Conservation (phyloP, 345 rosid species). For the Brassica cretica region DNA sequence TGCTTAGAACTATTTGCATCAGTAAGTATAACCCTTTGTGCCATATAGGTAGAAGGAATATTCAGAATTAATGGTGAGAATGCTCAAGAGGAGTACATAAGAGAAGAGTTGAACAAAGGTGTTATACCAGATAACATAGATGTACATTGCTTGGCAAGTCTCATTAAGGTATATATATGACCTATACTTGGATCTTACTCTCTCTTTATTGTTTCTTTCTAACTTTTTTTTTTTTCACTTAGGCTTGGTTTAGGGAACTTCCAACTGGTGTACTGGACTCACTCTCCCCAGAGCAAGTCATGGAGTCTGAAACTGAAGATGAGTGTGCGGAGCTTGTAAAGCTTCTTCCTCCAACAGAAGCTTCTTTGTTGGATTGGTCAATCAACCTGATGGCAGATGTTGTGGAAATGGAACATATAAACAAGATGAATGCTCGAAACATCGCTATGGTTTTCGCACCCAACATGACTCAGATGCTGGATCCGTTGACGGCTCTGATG, state of each 20-base stretch:
- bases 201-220: slow-evolving; percentile 1
- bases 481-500: slow-evolving; percentile 97
- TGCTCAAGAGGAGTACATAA: slow-evolving; percentile 84
- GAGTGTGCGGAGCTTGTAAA: slow-evolving; percentile 76
- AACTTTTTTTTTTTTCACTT: background rate
- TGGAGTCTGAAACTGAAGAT: slow-evolving; percentile 85
- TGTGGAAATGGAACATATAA: slow-evolving; percentile 72
- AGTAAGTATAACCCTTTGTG: no score
- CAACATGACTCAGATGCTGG: slow-evolving; percentile 99
- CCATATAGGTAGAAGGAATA: slow-evolving; percentile 52
- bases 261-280: slow-evolving; percentile 95
- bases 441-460: slow-evolving; percentile 97
- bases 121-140: slow-evolving; percentile 72
- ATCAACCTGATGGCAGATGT: slow-evolving; percentile 97
- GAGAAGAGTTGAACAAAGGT: slow-evolving; percentile 87
- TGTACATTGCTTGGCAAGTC: slow-evolving; percentile 95
- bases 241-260: slow-evolving; percentile 99
- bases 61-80: slow-evolving; percentile 92
- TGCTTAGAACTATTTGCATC: no score
- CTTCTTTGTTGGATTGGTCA: slow-evolving; percentile 89
- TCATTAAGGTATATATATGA: slow-evolving; percentile 69
- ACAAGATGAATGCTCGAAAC: slow-evolving; percentile 98
- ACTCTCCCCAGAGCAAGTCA: slow-evolving; percentile 81
- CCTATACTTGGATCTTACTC: background rate
- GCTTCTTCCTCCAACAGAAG: slow-evolving; percentile 88